Percentiles rank a stretch among this genome's conserved stretches.
Conservation (phyloP, 140 eudicot species). For the Ambrosia hybrid region DNA sequence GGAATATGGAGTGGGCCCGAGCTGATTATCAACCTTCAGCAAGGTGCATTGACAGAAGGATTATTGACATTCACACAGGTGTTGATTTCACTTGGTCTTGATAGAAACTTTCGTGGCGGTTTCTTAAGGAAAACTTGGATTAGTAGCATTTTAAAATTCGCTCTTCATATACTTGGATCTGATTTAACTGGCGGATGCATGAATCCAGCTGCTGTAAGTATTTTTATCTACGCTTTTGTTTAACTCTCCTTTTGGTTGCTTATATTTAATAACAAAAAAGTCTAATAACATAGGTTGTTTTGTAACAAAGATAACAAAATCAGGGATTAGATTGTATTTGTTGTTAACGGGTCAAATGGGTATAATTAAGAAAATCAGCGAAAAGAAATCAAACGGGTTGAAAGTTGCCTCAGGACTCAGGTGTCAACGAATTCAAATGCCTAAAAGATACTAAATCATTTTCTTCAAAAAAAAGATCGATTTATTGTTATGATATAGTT, state of each 20-base stretch:
- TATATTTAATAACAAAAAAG: not conserved
- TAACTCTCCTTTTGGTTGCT: not conserved
- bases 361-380: not conserved
- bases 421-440: no score
- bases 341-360: constrained; percentile 1
- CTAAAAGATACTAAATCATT: not conserved
- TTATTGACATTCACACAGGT: constrained; percentile 60
- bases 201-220: constrained; percentile 91
- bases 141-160: constrained; percentile 66
- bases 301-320: not conserved
- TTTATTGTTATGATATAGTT: not conserved
- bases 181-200: constrained; percentile 94
- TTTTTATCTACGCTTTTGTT: not conserved
- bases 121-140: constrained; percentile 88
- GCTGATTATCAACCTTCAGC: constrained; percentile 65
- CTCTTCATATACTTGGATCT: constrained; percentile 81
- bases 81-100: constrained; percentile 49
- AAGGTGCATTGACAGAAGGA: constrained; percentile 87
- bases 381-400: not conserved
- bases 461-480: not conserved
- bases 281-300: no score
- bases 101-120: constrained; percentile 51
- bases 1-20: constrained; percentile 66
- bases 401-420: not conserved
- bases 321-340: not conserved